phyloP scores from a whole-genome alignment of 176 grass and related monocot species.

The Carex pumila region DNA sequence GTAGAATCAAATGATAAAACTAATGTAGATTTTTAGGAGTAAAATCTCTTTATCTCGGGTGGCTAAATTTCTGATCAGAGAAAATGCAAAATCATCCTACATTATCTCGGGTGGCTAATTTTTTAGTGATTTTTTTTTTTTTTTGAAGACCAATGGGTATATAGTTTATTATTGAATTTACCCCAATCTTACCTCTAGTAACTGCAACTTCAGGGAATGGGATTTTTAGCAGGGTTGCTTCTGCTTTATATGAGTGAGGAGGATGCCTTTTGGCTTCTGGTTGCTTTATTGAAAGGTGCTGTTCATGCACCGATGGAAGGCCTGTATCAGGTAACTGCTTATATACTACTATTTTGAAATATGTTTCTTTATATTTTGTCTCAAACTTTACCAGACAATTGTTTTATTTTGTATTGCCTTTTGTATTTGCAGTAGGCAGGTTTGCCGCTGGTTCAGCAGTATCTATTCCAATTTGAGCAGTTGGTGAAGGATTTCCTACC shows the following conservation, averaged over 20 bases:
- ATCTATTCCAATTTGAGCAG: constrained; percentile 79
- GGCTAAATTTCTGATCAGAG: too few relatives aligned
- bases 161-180: constrained; percentile 2
- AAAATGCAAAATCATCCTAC: too few relatives aligned
- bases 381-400: constrained; percentile 6
- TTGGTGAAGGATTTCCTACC: constrained; percentile 78
- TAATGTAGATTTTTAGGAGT: too few relatives aligned
- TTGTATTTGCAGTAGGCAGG: constrained; percentile 49
- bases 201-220: constrained; percentile 70
- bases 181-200: not conserved
- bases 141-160: too few relatives aligned
- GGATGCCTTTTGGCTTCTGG: constrained; percentile 95
- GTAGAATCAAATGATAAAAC: too few relatives aligned
- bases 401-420: constrained; percentile 22
- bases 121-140: too few relatives aligned
- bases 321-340: constrained; percentile 76
- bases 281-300: constrained; percentile 91
- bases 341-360: not conserved
- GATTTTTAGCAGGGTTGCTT: constrained; percentile 84
- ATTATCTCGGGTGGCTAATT: too few relatives aligned
- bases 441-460: constrained; percentile 83
- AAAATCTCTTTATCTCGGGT: too few relatives aligned
- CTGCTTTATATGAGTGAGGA: constrained; percentile 99
- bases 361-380: not conserved
- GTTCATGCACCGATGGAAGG: constrained; percentile 98